phyloP scores from a whole-genome alignment of 2,329 filamentous ascomycete species.

The Cladorrhinum sp. region DNA sequence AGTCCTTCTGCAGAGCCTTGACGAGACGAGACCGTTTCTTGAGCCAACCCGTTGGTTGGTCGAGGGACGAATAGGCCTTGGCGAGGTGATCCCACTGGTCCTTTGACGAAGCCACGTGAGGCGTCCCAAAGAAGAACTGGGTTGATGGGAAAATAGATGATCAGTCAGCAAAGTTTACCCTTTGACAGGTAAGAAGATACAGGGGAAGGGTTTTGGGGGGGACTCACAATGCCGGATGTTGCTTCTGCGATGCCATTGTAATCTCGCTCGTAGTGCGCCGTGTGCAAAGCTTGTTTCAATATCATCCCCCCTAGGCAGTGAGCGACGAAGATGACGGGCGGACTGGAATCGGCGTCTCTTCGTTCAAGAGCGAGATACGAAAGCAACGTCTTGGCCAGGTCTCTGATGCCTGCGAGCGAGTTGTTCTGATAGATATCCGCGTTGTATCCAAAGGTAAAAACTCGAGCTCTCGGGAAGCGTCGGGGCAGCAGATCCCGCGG shows the following conservation, averaged over 20 bases:
- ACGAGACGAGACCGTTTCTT: neutral
- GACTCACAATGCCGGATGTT: conserved; percentile 8
- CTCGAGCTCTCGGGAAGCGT: neutral
- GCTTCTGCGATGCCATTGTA: neutral
- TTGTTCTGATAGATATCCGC: conserved; percentile 15
- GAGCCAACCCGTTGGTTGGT: neutral
- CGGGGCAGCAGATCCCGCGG: conserved; percentile 3
- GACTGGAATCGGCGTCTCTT: neutral
- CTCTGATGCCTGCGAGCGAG: conserved; percentile 10
- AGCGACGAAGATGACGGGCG: conserved; percentile 12
- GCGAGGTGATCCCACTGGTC: conserved; percentile 11
- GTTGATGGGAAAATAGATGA: too few relatives aligned
- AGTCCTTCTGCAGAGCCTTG: neutral
- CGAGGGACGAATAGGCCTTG: neutral
- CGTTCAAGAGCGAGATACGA: neutral
- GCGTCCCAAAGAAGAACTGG: conserved; percentile 16
- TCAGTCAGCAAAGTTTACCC: neutral
- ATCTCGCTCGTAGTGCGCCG: neutral
- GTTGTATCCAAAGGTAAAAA: conserved; percentile 14
- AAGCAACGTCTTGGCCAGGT: conserved; percentile 6
- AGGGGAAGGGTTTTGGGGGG: neutral
- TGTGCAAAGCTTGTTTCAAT: conserved; percentile 10
- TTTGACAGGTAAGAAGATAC: neutral
- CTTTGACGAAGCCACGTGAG: conserved; percentile 2
- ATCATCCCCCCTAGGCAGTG: conserved; percentile 18